Evolutionary conservation across 352 stramenopile species (phyloP), one percentile per base, ranked within the genome.

Genomic region (Halophytophthora polymorphica): DNA sequence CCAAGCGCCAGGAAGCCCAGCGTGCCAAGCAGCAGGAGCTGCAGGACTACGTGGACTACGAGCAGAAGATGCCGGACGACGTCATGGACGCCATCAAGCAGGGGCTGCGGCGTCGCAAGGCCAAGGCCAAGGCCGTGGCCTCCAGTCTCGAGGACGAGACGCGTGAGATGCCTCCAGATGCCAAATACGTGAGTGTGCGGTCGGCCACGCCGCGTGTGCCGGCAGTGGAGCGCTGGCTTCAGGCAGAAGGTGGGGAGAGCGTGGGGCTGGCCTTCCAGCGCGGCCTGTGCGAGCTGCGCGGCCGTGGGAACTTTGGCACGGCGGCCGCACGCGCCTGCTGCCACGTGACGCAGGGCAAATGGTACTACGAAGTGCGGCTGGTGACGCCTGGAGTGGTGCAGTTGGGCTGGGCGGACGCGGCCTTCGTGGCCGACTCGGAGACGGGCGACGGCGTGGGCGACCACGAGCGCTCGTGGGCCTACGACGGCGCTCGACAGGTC

Each of bases 351-450:
- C 52, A 49, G 11, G 84, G 84, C 15, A 88, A 88, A 64, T 92
- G 80, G 79, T 96, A 97, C 56, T 97, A 95, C 61, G 90, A 98
- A 53, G 90, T 97, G 14, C 79, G 80, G 22, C 68, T 98, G 11
- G 55, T 96, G 29, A 95, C 88, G 7, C 80, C 80, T 58, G 90
- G 88, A 15, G 71, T 97, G 12, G 88, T 96, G 44, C 92, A 98
- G 61, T 59, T 98, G 45, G 92, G 92, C n/a, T 97, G 90, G 92
- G 86, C 88, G 7, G 85, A 95, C 53, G 73, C 61, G 8, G 72
- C 73, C 3, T 96, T 96, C 46, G 61, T 62, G 15, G 74, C 78
- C 10, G 80, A 93, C 44, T 93, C 85, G 1, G 80, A 75, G 40
- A 71, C 71, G 1, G 92, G 90, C 41, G 82, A 97, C 53, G 92